phyloP scores from a whole-genome alignment of 2,329 filamentous ascomycete species.

The Alternaria sp. region DNA sequence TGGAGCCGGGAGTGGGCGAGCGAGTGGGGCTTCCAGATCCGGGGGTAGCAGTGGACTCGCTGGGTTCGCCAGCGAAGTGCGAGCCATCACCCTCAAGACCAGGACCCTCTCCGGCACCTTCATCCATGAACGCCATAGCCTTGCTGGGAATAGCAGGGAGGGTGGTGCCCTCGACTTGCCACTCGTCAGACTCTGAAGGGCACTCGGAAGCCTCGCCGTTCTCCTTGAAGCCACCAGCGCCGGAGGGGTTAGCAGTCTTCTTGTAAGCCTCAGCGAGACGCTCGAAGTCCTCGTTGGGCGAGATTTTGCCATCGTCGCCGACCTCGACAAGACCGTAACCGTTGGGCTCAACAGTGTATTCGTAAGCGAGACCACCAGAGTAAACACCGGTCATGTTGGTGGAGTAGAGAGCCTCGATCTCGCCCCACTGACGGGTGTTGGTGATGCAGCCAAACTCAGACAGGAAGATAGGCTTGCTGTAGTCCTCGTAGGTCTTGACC shows the following conservation, averaged over 20 bases:
- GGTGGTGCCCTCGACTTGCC: constrained; percentile 59
- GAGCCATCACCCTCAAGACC: constrained; percentile 60
- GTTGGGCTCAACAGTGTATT: constrained; percentile 74
- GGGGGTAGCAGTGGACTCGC: constrained; percentile 34
- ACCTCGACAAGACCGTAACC: constrained; percentile 81
- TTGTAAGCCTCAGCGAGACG: constrained; percentile 59
- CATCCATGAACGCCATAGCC: constrained; percentile 62
- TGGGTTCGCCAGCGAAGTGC: constrained; percentile 41
- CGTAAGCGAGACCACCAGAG: constrained; percentile 94
- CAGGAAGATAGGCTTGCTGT: constrained; percentile 70
- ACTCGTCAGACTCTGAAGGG: constrained; percentile 60
- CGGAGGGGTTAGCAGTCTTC: constrained; percentile 58
- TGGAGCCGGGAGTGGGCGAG: constrained; percentile 20
- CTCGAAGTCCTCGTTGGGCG: constrained; percentile 68
- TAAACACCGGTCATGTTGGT: constrained; percentile 85
- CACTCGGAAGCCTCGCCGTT: constrained; percentile 61
- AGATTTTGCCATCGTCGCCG: constrained; percentile 57
- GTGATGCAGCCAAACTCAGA: constrained; percentile 92
- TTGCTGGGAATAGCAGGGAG: constrained; percentile 64
- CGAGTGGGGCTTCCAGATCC: constrained; percentile 38
- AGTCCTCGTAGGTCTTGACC: constrained; percentile 45
- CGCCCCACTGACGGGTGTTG: constrained; percentile 80
- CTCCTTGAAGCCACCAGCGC: constrained; percentile 64
- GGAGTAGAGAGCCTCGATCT: constrained; percentile 80
- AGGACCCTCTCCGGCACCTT: constrained; percentile 63